A percentile compares a stretch with the other conserved stretches of the same genome.
phyloP scores from a whole-genome alignment of 768 basidiomycete genomes.

The Boletus tylopilopsis region DNA sequence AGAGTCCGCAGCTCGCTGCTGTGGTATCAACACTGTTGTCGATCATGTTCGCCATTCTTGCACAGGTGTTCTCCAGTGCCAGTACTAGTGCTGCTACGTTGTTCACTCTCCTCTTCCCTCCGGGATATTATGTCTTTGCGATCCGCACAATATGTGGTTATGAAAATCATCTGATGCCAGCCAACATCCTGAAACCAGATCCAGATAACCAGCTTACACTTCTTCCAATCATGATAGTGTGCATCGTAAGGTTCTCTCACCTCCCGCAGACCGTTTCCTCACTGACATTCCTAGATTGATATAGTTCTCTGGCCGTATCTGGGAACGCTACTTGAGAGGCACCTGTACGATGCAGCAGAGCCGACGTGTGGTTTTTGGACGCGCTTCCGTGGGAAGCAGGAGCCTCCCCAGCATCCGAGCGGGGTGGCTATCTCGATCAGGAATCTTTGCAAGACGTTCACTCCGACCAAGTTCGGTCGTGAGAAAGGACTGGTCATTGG shows the following conservation, averaged over 20 bases:
- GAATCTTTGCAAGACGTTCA: conserved; percentile 58
- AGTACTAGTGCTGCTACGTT: conserved; percentile 49
- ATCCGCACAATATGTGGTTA: conserved; percentile 65
- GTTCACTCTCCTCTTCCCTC: conserved; percentile 70
- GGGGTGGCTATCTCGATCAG: conserved; percentile 59
- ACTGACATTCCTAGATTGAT: conserved; percentile 45
- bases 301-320: conserved; percentile 73
- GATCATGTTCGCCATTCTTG: conserved; percentile 65
- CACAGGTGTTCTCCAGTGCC: conserved; percentile 46
- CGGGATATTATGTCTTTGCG: conserved; percentile 71
- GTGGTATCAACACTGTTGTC: conserved; percentile 62
- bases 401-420: conserved; percentile 29
- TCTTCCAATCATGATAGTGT: conserved; percentile 59
- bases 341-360: conserved; percentile 56
- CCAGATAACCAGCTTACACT: conserved; percentile 55
- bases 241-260: conserved; percentile 45
- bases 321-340: conserved; percentile 54
- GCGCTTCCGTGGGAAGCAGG: conserved; percentile 12
- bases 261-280: not conserved
- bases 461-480: conserved; percentile 43
- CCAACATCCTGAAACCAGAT: conserved; percentile 53
- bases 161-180: conserved; percentile 54
- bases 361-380: conserved; percentile 28
- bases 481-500: conserved; percentile 54
- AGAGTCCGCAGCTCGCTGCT: conserved; percentile 69